Base-by-base conservation (phyloP, 169 alveolate genomes). In the Plasmodium ovale region DNA sequence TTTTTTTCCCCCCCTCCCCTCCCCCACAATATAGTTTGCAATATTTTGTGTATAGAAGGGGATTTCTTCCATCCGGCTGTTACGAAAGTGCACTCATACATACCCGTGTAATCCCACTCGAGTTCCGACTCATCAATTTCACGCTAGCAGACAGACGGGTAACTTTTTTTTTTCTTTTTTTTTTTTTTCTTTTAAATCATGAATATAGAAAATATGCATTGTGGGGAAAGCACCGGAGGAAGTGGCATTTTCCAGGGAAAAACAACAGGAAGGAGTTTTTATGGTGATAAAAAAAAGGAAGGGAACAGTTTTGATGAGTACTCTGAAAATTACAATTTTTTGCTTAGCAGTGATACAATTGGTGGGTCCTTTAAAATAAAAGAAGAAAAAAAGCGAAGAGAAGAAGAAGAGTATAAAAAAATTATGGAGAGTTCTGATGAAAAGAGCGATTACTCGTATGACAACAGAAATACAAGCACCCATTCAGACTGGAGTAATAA, bases 271-370 rank as follows among this genome's bases (percentile, higher is more conserved):
- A 65, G 29, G 19, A 37, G 33, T 9, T 31, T 23, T 10, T 23
- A 69, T 49, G 27, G 12, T 21, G 29, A 47, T 6, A 25, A 54
- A 10, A 23, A 69, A 23, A 69, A 35, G 33, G 82, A 39, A 16
- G 44, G 25, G 19, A 69, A 9, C 21, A 31, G 16, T 44, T 69
- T 47, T 23, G 60, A 65, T 44, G 65, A 44, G 19, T 3, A 47
- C 12, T 19, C 82, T 7, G 82, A 69, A 4, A 69, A 69, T 35
- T 69, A 69, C 47, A 47, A 69, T 49, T 69, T 69, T 37, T 19
- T 35, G 16, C 37, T 12, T 25, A 69, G 58, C 33, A 44, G 33
- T 37, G 23, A 69, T 35, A 12, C 44, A 33, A 69, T 44, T 56
- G 33, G 31, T 23, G 39, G 16, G 37, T 72, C 35, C 7, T 72